These are phyloP conservation scores for Wickerhamomyces sydowiorum DNA, from an alignment of 805 yeast genomes.

Conservation along the genomic window DNA sequence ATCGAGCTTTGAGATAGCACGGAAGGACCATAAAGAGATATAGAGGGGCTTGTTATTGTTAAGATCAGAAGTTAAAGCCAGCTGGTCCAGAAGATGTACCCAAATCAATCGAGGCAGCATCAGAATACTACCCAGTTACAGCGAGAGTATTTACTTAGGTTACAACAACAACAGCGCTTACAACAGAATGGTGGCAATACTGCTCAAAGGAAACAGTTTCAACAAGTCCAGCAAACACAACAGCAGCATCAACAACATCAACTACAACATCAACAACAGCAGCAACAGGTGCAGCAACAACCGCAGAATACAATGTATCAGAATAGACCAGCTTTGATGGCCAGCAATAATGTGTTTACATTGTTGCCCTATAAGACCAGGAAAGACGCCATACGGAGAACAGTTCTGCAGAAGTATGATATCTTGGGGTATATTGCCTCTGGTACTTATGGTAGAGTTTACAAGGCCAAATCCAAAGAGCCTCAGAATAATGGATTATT, in stretches of 20 bases:
- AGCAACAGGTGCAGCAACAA: not conserved
- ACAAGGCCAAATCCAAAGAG: slow-evolving; percentile 65
- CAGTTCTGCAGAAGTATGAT: slow-evolving; percentile 80
- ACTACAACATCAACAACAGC: not conserved
- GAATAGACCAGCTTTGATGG: slow-evolving; percentile 41
- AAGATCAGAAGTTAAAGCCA: too few relatives aligned
- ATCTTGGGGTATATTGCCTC: slow-evolving; percentile 96
- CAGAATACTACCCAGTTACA: slow-evolving; percentile 15
- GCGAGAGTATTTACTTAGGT: slow-evolving; percentile 16
- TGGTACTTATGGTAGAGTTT: slow-evolving; percentile 94
- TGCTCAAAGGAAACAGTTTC: not conserved
- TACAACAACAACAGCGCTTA: slow-evolving; percentile 12
- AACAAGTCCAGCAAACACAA: not conserved
- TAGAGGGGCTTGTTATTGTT: too few relatives aligned
- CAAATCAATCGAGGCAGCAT: not conserved
- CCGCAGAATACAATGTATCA: slow-evolving; percentile 5
- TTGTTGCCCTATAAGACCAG: slow-evolving; percentile 56
- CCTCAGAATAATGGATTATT: slow-evolving; percentile 21
- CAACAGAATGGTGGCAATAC: not conserved
- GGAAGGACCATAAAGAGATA: too few relatives aligned
- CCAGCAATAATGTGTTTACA: slow-evolving; percentile 47
- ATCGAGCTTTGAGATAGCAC: too few relatives aligned
- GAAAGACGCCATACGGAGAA: slow-evolving; percentile 58
- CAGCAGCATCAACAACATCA: not conserved
- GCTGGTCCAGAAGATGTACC: not conserved